Percentiles rank a stretch among this genome's conserved stretches.
phyloP scores from a whole-genome alignment of 1,139 yeast species.

The Yamadazyma atmosphaerica region DNA sequence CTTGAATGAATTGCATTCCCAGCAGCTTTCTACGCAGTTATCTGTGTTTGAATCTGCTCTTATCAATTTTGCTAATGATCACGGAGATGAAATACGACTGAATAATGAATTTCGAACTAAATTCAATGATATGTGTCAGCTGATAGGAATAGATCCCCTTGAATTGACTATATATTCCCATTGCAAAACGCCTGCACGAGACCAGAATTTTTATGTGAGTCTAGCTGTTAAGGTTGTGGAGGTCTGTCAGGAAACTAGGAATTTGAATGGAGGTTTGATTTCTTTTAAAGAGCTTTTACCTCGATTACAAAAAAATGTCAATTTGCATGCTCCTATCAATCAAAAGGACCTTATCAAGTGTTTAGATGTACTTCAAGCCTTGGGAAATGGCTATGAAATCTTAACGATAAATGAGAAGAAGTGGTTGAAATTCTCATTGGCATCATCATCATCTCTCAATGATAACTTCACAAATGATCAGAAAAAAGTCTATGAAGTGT shows the following conservation, averaged over 20 bases:
- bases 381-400: slow-evolving; percentile 42
- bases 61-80: slow-evolving; percentile 61
- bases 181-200: slow-evolving; percentile 20
- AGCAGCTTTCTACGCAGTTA: slow-evolving; percentile 56
- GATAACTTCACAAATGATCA: slow-evolving; percentile 56
- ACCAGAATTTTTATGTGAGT: slow-evolving; percentile 61
- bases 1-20: slow-evolving; percentile 42
- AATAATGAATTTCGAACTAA: slow-evolving; percentile 67
- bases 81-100: slow-evolving; percentile 59
- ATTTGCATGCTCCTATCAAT: slow-evolving; percentile 18
- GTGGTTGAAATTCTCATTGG: slow-evolving; percentile 42
- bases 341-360: slow-evolving; percentile 23
- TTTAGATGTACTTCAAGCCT: slow-evolving; percentile 19
- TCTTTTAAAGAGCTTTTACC: slow-evolving; percentile 58
- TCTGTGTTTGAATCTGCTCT: slow-evolving; percentile 62
- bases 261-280: slow-evolving; percentile 78
- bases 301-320: slow-evolving; percentile 22
- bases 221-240: slow-evolving; percentile 74
- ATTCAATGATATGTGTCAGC: slow-evolving; percentile 72
- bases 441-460: slow-evolving; percentile 26
- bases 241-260: slow-evolving; percentile 67
- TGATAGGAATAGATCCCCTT: slow-evolving; percentile 83
- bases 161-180: slow-evolving; percentile 38
- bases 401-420: slow-evolving; percentile 32
- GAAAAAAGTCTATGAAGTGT: slow-evolving; percentile 65